Evolutionary conservation across 2,329 filamentous ascomycete genomes (phyloP).

Genomic region (Paracamarosporium sp.): DNA sequence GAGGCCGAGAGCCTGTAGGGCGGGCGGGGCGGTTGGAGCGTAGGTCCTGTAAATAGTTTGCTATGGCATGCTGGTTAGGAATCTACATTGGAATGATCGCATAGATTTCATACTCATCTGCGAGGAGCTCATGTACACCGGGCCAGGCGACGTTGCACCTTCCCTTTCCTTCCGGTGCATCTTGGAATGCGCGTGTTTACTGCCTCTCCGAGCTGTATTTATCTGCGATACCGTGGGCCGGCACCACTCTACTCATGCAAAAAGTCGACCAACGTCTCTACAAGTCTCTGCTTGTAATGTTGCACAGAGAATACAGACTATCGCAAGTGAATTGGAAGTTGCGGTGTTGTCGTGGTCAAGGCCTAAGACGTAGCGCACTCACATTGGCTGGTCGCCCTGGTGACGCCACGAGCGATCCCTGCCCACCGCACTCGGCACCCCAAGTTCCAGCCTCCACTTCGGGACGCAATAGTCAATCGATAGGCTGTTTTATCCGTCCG

Average conservation of each 20-base stretch:
- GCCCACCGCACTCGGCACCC: constrained; percentile 4
- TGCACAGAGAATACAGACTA: not conserved
- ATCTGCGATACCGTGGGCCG: not conserved
- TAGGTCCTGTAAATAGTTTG: constrained; percentile 73
- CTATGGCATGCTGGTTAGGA: constrained; percentile 53
- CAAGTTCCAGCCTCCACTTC: constrained; percentile 8
- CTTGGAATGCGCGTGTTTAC: constrained; percentile 28
- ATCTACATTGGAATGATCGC: constrained; percentile 13
- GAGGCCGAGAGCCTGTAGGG: constrained; percentile 74
- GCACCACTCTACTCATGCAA: not conserved
- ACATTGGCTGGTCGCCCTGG: constrained; percentile 32
- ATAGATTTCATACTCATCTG: constrained; percentile 46
- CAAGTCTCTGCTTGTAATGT: not conserved
- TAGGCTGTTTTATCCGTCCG: not conserved
- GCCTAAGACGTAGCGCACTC: constrained; percentile 27
- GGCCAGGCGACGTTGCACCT: constrained; percentile 43
- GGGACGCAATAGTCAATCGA: not conserved
- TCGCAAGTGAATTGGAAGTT: constrained; percentile 17
- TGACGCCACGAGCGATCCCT: constrained; percentile 28
- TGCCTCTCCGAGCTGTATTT: constrained; percentile 20
- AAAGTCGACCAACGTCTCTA: not conserved
- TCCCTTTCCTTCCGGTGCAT: constrained; percentile 47
- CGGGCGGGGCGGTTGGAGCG: constrained; percentile 71
- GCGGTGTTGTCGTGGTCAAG: constrained; percentile 40
- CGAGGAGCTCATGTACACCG: constrained; percentile 43